phyloP scores from a whole-genome alignment of 2,329 filamentous ascomycete species.

The Phialophora verrucosa region DNA sequence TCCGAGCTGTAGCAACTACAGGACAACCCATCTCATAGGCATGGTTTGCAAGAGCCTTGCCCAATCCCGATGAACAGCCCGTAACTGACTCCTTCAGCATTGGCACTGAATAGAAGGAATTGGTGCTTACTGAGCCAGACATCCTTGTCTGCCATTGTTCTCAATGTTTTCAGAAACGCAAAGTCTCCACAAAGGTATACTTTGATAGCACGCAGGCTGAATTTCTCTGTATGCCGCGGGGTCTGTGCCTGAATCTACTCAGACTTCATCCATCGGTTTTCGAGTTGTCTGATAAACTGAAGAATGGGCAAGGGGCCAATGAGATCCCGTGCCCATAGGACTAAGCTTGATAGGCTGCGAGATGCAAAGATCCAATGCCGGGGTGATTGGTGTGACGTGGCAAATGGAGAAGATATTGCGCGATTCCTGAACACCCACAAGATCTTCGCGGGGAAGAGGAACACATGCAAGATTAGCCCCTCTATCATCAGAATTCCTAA shows the following conservation, averaged over 20 bases:
- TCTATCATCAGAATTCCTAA: neutral
- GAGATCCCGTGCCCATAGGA: neutral
- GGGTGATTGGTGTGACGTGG: slow-evolving; percentile 14
- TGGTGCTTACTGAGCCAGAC: slow-evolving; percentile 20
- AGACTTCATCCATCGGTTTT: neutral
- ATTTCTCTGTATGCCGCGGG: neutral
- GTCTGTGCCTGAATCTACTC: neutral
- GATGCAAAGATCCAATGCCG: neutral
- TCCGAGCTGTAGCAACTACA: slow-evolving; percentile 19
- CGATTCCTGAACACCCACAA: neutral
- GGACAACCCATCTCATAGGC: slow-evolving; percentile 8
- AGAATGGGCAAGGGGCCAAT: slow-evolving; percentile 6
- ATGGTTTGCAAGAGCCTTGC: slow-evolving; percentile 15
- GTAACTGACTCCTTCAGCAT: slow-evolving; percentile 11
- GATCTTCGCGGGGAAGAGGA: neutral
- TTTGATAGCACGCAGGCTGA: neutral
- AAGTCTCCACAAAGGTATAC: neutral
- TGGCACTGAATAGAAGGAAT: neutral
- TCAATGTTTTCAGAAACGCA: neutral
- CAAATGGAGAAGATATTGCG: neutral
- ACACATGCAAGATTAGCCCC: neutral
- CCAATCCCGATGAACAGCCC: slow-evolving; percentile 17
- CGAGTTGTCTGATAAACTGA: neutral
- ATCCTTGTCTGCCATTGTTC: slow-evolving; percentile 11
- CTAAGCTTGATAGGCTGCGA: neutral